These are phyloP conservation scores for Neurospora sp. DNA, from an alignment of 495 filamentous ascomycete species.

Conservation along the genomic window DNA sequence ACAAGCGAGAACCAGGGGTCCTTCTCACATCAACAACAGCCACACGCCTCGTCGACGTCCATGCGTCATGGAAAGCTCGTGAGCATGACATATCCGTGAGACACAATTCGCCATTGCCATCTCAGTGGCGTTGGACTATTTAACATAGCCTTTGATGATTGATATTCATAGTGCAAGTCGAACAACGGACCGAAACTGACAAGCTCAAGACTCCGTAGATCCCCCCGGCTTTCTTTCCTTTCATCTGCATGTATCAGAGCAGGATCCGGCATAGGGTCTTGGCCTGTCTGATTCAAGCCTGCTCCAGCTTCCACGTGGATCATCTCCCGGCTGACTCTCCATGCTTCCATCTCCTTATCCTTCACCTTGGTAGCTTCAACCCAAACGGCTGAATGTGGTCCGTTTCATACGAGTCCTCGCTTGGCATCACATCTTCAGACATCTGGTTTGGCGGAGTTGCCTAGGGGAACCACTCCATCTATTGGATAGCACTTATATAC, in stretches of 20 bases:
- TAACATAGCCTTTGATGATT: not conserved
- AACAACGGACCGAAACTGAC: not conserved
- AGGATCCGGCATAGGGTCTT: not conserved
- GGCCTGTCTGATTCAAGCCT: not conserved
- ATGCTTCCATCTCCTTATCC: not conserved
- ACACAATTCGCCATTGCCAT: not conserved
- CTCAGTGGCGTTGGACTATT: not conserved
- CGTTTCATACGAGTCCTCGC: not conserved
- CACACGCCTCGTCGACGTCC: not conserved
- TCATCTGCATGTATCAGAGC: not conserved
- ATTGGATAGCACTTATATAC: slow-evolving; percentile 36
- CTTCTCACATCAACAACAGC: not conserved
- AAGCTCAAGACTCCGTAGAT: not conserved
- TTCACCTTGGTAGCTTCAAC: not conserved
- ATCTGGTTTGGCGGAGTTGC: not conserved
- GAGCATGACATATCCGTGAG: not conserved
- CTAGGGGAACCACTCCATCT: slow-evolving; percentile 18
- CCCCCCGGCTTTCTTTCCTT: not conserved
- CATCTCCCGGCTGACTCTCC: not conserved
- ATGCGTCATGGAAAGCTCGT: not conserved
- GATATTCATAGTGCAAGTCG: not conserved
- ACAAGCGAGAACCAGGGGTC: not conserved
- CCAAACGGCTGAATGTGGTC: not conserved
- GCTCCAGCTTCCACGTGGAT: not conserved
- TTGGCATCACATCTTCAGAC: not conserved